phyloP scores from a whole-genome alignment of 2,329 filamentous ascomycete species.

The Magnaporthales sp. region DNA sequence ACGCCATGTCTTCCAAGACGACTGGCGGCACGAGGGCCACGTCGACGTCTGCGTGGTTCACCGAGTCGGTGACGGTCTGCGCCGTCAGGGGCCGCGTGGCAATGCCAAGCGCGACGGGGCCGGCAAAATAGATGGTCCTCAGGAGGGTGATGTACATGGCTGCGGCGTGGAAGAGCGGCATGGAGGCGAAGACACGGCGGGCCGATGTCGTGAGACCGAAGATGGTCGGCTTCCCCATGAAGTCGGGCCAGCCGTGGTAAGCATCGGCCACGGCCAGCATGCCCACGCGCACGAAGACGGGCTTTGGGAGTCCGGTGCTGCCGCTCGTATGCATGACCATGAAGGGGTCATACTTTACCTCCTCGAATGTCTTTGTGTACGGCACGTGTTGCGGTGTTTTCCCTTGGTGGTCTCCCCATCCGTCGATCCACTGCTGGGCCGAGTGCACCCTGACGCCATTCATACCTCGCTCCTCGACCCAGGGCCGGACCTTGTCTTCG shows the following conservation, averaged over 20 bases:
- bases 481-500: conserved; percentile 23
- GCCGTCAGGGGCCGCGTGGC: conserved; percentile 24
- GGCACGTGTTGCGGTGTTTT: conserved; percentile 14
- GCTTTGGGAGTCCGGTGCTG: conserved; percentile 36
- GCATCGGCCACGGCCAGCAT: conserved; percentile 25
- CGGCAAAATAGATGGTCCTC: conserved; percentile 21
- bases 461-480: conserved; percentile 28
- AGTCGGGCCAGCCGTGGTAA: not conserved
- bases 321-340: conserved; percentile 36
- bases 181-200: conserved; percentile 8
- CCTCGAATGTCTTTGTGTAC: conserved; percentile 30
- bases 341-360: conserved; percentile 31
- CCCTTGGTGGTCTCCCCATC: conserved; percentile 18
- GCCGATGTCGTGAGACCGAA: not conserved
- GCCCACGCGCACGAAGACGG: conserved; percentile 30
- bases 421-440: conserved; percentile 25
- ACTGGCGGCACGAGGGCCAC: conserved; percentile 25
- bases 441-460: conserved; percentile 23
- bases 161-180: conserved; percentile 31
- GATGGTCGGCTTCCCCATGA: not conserved
- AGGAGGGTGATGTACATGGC: conserved; percentile 18
- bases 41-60: conserved; percentile 19
- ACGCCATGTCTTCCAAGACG: conserved; percentile 33
- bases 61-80: conserved; percentile 22
- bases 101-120: conserved; percentile 19